Conservation (phyloP, 176 grass and related monocot genomes). For the Raddia guianensis region DNA sequence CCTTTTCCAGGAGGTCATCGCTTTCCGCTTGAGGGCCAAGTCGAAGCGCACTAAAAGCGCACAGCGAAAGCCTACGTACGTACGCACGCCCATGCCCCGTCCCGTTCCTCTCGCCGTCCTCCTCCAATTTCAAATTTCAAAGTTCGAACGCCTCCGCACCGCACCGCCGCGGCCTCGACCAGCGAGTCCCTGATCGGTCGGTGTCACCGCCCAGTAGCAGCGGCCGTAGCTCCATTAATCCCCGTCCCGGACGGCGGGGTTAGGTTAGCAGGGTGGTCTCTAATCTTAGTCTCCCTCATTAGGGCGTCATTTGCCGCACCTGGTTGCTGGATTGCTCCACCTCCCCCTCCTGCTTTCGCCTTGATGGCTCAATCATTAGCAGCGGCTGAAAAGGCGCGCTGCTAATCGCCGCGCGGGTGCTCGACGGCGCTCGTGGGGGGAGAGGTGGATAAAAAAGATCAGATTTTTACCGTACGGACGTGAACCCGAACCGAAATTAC, state of each 20-base stretch:
- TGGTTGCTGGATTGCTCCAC: slow-evolving; percentile 36
- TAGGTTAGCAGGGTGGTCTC: background rate
- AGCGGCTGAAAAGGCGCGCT: slow-evolving; percentile 38
- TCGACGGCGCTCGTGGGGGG: background rate
- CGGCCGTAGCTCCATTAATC: slow-evolving; percentile 5
- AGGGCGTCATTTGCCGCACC: background rate
- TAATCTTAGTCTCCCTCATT: background rate
- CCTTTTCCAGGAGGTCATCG: slow-evolving; percentile 34
- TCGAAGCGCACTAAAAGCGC: slow-evolving; percentile 22
- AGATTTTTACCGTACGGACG: background rate
- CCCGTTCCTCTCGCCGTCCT: background rate
- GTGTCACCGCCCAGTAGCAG: background rate
- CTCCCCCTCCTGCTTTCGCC: background rate
- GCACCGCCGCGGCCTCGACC: slow-evolving; percentile 16
- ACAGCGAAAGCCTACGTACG: slow-evolving; percentile 33
- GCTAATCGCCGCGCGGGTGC: background rate
- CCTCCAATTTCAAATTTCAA: slow-evolving; percentile 47
- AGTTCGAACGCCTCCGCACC: slow-evolving; percentile 38
- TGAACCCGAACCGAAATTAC: background rate
- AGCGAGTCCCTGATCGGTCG: background rate
- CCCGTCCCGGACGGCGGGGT: slow-evolving; percentile 25
- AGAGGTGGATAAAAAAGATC: background rate
- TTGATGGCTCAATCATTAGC: slow-evolving; percentile 44
- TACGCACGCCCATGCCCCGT: background rate
- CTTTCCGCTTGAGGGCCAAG: slow-evolving; percentile 19